These are phyloP conservation scores for Prillingera fragicola DNA, from an alignment of 1,284 basidiomycete genomes.

Conservation along the genomic window DNA sequence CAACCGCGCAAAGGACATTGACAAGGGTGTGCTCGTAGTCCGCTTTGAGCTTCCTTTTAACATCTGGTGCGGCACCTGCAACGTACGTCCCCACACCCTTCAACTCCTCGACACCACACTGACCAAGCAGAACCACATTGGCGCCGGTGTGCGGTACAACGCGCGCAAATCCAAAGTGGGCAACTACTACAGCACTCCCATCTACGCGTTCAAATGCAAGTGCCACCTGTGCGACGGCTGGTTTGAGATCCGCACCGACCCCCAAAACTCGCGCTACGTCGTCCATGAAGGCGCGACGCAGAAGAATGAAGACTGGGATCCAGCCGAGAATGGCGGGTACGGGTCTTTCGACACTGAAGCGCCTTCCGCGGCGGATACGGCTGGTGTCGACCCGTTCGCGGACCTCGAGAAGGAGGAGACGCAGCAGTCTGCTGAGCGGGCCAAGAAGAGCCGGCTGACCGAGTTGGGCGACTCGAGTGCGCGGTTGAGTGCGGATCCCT, in stretches of 20 bases:
- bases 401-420: constrained; percentile 80
- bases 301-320: constrained; percentile 93
- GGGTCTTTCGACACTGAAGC: constrained; percentile 69
- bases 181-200: constrained; percentile 89
- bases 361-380: constrained; percentile 51
- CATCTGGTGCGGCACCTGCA: constrained; percentile 93
- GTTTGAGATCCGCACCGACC: constrained; percentile 98
- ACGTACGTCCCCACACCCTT: constrained; percentile 41
- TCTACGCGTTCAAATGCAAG: constrained; percentile 92
- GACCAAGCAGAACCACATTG: constrained; percentile 68
- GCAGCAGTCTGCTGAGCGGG: constrained; percentile 64
- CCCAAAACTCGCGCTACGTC: constrained; percentile 92
- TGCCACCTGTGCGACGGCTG: constrained; percentile 87
- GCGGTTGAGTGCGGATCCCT: constrained; percentile 75
- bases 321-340: constrained; percentile 86
- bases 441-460: constrained; percentile 68
- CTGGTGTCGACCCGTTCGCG: constrained; percentile 65
- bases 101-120: constrained; percentile 1
- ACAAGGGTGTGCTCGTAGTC: constrained; percentile 87
- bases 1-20: constrained; percentile 78
- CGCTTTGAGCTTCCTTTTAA: constrained; percentile 91
- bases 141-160: constrained; percentile 96
- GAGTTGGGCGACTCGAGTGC: constrained; percentile 68
- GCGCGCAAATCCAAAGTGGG: constrained; percentile 97
- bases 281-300: constrained; percentile 81